phyloP scores from a whole-genome alignment of 257 asterid species.

The Scutellaria minor region DNA sequence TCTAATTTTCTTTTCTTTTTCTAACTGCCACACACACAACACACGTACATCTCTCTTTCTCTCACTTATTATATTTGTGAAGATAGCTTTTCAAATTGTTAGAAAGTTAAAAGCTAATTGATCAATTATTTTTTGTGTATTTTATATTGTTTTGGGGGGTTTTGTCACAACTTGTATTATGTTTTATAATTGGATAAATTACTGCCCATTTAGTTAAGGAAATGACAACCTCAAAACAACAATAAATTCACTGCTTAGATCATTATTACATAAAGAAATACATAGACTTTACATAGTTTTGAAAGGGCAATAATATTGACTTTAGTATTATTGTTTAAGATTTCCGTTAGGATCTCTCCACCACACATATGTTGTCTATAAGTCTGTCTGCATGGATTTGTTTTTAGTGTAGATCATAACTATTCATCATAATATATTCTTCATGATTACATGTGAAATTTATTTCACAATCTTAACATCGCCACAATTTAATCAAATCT shows the following conservation, averaged over 20 bases:
- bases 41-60: not conserved
- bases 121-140: not conserved
- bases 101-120: slow-evolving; percentile 13
- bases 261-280: not conserved
- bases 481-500: not conserved
- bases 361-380: too few species aligned
- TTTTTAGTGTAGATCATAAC: too few species aligned
- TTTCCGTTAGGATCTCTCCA: not conserved
- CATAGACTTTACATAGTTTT: slow-evolving; percentile 36
- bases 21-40: not conserved
- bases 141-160: too few species aligned
- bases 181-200: slow-evolving; percentile 3
- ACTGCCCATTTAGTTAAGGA: slow-evolving; percentile 9
- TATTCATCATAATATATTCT: too few species aligned
- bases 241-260: slow-evolving; percentile 4
- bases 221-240: slow-evolving; percentile 20
- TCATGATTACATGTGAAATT: too few species aligned
- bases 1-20: not conserved
- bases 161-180: too few species aligned
- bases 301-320: slow-evolving; percentile 44
- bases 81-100: slow-evolving; percentile 36
- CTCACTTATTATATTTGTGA: not conserved
- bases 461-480: too few species aligned
- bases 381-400: too few species aligned
- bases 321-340: not conserved